Evolutionary conservation across 1,139 yeast genomes (phyloP).

Genomic region (Sugiyamaella grinbergsii): DNA sequence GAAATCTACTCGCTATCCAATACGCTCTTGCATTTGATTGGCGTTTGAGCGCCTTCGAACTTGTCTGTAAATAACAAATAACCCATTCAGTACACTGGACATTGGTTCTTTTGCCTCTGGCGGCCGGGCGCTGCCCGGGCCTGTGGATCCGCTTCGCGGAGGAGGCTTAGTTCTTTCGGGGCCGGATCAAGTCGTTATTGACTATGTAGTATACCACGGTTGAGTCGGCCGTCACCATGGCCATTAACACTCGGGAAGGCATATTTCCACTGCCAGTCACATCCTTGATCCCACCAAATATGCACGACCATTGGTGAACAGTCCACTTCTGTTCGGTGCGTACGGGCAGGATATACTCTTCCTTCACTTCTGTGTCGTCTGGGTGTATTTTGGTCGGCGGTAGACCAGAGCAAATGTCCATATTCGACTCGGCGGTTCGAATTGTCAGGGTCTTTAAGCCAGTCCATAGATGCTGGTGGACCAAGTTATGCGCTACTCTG

Average conservation of each 20-base stretch:
- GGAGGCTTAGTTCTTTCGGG: conserved; percentile 50
- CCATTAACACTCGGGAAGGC: conserved; percentile 54
- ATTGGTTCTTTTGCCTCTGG: background rate
- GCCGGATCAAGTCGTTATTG: conserved; percentile 62
- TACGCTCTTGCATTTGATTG: conserved; percentile 10
- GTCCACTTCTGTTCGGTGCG: conserved; percentile 39
- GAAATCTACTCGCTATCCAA: conserved; percentile 15
- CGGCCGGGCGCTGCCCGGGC: background rate
- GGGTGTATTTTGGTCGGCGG: conserved; percentile 43
- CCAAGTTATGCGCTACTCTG: conserved; percentile 45
- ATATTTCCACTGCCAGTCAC: conserved; percentile 21
- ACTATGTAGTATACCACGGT: conserved; percentile 68
- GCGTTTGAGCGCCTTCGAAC: background rate
- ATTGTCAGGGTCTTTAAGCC: conserved; percentile 38
- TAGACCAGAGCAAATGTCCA: conserved; percentile 34
- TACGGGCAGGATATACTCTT: conserved; percentile 40
- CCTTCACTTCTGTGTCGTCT: conserved; percentile 33
- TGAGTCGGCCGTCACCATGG: conserved; percentile 62
- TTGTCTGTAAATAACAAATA: background rate
- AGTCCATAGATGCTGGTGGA: conserved; percentile 58
- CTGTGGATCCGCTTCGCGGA: background rate
- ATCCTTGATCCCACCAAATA: conserved; percentile 35
- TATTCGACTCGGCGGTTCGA: conserved; percentile 6
- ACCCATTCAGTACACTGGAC: too few relatives aligned
- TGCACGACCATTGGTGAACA: conserved; percentile 39